Evolutionary conservation across 495 filamentous ascomycete species (phyloP).

Genomic region (Entonaema liquescens): DNA sequence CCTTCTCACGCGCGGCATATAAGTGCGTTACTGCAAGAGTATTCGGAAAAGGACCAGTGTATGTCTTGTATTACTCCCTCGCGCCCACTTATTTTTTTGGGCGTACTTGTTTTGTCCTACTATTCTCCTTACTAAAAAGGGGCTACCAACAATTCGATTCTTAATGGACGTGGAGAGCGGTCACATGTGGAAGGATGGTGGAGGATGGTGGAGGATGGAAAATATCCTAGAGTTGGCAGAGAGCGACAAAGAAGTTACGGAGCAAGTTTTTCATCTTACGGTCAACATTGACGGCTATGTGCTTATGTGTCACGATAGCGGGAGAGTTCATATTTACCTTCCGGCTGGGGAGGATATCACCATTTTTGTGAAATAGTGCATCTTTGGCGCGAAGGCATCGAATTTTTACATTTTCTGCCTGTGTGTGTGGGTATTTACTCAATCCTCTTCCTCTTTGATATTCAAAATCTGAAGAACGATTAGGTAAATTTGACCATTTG

Average conservation of each 20-base stretch:
- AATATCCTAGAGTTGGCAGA: conserved; percentile 16
- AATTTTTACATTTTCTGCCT: conserved; percentile 20
- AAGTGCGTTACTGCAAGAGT: conserved; percentile 35
- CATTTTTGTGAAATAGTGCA: conserved; percentile 43
- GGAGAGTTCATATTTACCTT: conserved; percentile 33
- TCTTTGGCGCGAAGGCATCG: conserved; percentile 39
- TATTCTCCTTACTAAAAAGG: conserved; percentile 14
- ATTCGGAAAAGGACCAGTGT: conserved; percentile 18
- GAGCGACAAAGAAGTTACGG: conserved; percentile 24
- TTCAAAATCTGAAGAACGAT: conserved; percentile 4
- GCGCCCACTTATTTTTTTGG: conserved; percentile 16
- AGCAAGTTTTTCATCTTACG: conserved; percentile 31
- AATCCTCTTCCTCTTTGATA: conserved; percentile 6
- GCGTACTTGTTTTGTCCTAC: conserved; percentile 20
- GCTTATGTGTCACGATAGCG: conserved; percentile 44
- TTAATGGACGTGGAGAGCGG: conserved; percentile 14
- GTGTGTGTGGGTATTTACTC: conserved; percentile 4
- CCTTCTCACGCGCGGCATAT: conserved; percentile 20
- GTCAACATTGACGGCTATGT: conserved; percentile 40
- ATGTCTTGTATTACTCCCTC: conserved; percentile 19
- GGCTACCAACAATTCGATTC: conserved; percentile 13
- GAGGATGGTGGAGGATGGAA: conserved; percentile 5
- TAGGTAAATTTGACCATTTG: conserved; percentile 13
- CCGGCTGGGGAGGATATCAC: conserved; percentile 35
- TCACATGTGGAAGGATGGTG: conserved; percentile 6